Evolutionary conservation across 169 alveolate genomes (phyloP), one percentile per base, ranked within the genome.

Genomic region (Plasmodium berghei): DNA sequence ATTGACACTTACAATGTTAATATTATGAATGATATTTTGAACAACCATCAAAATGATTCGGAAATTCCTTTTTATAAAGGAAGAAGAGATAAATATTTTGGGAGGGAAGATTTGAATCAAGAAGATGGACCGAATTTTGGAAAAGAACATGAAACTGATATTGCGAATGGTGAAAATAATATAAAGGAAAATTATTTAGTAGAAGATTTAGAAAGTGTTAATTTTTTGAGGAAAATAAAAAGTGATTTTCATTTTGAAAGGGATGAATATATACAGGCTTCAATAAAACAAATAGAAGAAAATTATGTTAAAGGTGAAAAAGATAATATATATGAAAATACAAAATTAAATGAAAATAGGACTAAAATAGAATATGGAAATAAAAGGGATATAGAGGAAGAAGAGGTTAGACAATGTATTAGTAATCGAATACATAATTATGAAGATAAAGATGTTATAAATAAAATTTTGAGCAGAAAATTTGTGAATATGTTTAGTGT

Each of bases 11-110:
- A 49, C 1, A 61, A 77, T 69, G 59, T 54, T 14, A 63, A 66
- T 48, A 58, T 22, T 1, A 48, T 77, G 89, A 77, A 77, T 48
- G 71, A 77, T 24, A 64, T 77, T 63, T 46, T 77, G 49, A 77
- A 69, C 40, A 52, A 59, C 18, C 66, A 77, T 45, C 54, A 64
- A 24, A 77, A 77, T 77, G 67, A 77, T 34, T 77, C 66, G 12
- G n/a, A 10, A 9, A 24, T 16, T 16, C 10, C 89, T 9, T 77
- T 64, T 77, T 77, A 77, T 56, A 77, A 77, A 58, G 89, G 72
- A 8, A 40, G 71, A 12, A 46, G 89, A 45, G 89, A 77, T 34
- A 63, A 45, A 14, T n/a, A 24, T 24, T 77, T 77, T 56, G 89
- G 80, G 9, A 9, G 89, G 8, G 89, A 77, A 14, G 89, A 77